Base-by-base conservation (phyloP, 306 rosid genomes). In the Alnus rubra region DNA sequence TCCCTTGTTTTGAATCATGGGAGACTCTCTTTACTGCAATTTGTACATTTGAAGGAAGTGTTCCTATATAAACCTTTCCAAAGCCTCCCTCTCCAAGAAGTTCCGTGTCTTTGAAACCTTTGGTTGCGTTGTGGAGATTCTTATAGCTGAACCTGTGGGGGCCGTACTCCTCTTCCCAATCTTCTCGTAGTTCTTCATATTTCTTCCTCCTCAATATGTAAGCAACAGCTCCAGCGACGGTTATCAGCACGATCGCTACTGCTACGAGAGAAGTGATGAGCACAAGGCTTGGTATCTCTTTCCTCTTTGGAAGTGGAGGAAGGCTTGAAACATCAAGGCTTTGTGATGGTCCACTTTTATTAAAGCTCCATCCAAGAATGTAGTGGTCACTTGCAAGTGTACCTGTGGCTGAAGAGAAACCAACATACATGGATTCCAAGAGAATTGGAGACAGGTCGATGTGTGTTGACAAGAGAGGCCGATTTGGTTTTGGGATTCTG, bases 1-100 rank as follows among this genome's bases (percentile, higher is more conserved):
- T 72, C 16, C 90, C 90, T 31, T 87, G 88, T 49, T 80, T 74
- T 0, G 28, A 23, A 9, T 82, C 76, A 18, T 82, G 90, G 1
- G 84, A 79, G 3, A 84, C 65, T 48, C 33, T 79, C 78, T 87
- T 84, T 39, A 87, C 90, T 1, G 86, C 88, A 1, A 87, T 72
- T 28, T 84, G 78, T 0, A 18, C 42, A 12, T 79, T 74, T 3
- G 56, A 37, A 4, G 79, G 79, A 9, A 84, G 30, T 1, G 48
- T 47, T 28, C 90, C 90, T 81, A 58, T 79, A 52, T 81, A 84
- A 30, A 87, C 90, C 51, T 75, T 33, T 5, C 90, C 90, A 39
- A 87, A 84, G 13, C 90, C 90, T 13, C 90, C 90, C 5, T 39
- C 31, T 5, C 90, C 88, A 45, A 87, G 59, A 35, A 84, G 65